Conservation (phyloP, 345 rosid species). For the Pistacia atlantica region DNA sequence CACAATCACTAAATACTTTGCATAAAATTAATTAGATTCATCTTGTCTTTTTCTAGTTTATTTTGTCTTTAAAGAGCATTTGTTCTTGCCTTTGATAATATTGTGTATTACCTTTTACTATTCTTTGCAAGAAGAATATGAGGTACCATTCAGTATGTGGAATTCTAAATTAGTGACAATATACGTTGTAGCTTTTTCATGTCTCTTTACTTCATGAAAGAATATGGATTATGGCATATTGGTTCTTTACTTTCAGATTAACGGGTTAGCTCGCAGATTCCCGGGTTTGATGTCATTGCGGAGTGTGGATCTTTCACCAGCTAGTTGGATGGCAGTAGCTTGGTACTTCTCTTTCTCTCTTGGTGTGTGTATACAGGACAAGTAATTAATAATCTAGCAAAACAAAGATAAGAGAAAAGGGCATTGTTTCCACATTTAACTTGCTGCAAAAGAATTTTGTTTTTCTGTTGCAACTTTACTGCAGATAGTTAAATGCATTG, state of each 20-base stretch:
- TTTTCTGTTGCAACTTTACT: conserved; percentile 1
- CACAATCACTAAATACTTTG: background rate
- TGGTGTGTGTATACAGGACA: background rate
- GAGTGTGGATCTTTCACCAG: conserved; percentile 99
- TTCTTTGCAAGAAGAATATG: conserved; percentile 19
- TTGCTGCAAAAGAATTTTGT: background rate
- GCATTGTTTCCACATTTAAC: conserved; percentile 6
- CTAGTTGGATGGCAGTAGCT: conserved; percentile 99
- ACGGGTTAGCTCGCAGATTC: conserved; percentile 63
- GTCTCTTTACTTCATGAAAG: background rate
- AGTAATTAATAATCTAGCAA: conserved; percentile 12
- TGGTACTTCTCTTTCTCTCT: conserved; percentile 53
- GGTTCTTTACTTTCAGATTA: conserved; percentile 56
- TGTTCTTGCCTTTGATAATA: conserved; percentile 14
- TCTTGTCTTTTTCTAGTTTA: conserved; percentile 9
- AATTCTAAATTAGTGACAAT: conserved; percentile 18
- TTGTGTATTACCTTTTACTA: conserved; percentile 19
- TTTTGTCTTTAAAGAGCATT: conserved; percentile 25
- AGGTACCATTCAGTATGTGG: background rate
- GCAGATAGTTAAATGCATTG: background rate
- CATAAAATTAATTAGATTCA: conserved; percentile 17
- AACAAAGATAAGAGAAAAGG: background rate
- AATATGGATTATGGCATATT: conserved; percentile 20
- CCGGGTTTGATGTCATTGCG: conserved; percentile 89
- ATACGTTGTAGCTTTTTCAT: conserved; percentile 9